These are phyloP conservation scores for Lactifluus rugatus DNA, from an alignment of 768 basidiomycete genomes.

Conservation along the genomic window DNA sequence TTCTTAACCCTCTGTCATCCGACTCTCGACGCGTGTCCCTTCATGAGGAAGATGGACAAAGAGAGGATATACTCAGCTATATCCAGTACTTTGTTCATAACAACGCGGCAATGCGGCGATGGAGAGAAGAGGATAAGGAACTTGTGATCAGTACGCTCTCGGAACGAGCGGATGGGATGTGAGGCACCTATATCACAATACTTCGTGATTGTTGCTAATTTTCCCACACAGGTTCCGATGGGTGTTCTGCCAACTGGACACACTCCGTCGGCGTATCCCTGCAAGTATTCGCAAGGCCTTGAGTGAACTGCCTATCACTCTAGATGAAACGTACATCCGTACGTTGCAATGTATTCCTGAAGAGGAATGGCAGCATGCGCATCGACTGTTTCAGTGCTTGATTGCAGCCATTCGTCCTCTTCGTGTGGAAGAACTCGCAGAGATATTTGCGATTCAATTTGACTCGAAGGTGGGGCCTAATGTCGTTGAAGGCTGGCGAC, in stretches of 20 bases:
- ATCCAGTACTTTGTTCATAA: neutral
- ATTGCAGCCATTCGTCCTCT: neutral
- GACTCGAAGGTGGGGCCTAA: neutral
- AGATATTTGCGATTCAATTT: too few species aligned
- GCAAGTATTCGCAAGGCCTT: neutral
- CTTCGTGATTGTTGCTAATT: neutral
- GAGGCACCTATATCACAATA: neutral
- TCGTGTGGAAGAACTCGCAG: neutral
- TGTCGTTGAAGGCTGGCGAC: neutral
- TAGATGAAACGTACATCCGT: neutral
- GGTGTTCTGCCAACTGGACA: neutral
- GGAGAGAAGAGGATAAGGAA: neutral
- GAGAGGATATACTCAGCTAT: neutral
- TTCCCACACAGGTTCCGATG: neutral
- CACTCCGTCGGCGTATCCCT: neutral
- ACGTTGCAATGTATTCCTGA: neutral
- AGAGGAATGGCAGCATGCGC: too few species aligned
- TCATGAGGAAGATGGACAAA: neutral
- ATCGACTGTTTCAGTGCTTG: neutral
- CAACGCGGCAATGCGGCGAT: neutral
- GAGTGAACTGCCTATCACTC: neutral
- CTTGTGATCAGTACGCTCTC: neutral
- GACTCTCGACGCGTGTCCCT: neutral
- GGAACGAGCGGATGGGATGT: neutral
- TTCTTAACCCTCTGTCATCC: neutral